Evolutionary conservation across 1,284 basidiomycete genomes (phyloP), one percentile per base, ranked within the genome.

Genomic region (Trametes sp.): DNA sequence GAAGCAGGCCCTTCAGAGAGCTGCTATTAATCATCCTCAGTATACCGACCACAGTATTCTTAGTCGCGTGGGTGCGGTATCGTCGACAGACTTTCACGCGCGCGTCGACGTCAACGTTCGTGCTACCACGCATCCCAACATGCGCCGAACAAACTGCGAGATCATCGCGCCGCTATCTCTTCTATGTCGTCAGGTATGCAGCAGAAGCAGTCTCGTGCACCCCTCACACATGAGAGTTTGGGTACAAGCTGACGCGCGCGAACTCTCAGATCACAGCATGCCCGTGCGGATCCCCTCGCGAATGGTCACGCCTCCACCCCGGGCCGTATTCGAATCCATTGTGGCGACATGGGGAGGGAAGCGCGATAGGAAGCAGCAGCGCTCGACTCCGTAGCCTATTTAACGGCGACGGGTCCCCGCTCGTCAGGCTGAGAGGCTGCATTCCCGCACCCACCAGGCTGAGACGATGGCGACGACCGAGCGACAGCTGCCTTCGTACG

Each of bases 401-500:
- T 56, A 56, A 36, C 14, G 36, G 16, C 14, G 23, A 13, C 36
- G 35, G 36, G 33, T 44, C 52, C 29, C 45, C 36, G 35, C 29
- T 16, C 35, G 16, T 46, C 14, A 16, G n/a, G 31, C 29, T 29
- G 14, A 4, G 29, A 44, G 42, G 9, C 21, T 59, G 52, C 38
- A 23, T 29, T 65, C 54, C 59, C 54, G 11, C 42, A 36, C 54
- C 36, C 64, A 46, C 24, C 50, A 60, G 13, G 19, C 28, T 38
- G 24, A n/a, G 19, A 26, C 49, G 24, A 54, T 35, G 35, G 16
- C 38, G 33, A 42, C 52, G 24, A 38, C 33, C 14, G 42, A 53
- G 59, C 60, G 52, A 49, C 67, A 65, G n/a, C 74, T 90, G 3
- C 88, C 88, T 0, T 78, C 78, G 4, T 90, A 84, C 68, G 86